These are phyloP conservation scores for Lentinula guzmanii DNA, from an alignment of 768 basidiomycete genomes.

Conservation along the genomic window DNA sequence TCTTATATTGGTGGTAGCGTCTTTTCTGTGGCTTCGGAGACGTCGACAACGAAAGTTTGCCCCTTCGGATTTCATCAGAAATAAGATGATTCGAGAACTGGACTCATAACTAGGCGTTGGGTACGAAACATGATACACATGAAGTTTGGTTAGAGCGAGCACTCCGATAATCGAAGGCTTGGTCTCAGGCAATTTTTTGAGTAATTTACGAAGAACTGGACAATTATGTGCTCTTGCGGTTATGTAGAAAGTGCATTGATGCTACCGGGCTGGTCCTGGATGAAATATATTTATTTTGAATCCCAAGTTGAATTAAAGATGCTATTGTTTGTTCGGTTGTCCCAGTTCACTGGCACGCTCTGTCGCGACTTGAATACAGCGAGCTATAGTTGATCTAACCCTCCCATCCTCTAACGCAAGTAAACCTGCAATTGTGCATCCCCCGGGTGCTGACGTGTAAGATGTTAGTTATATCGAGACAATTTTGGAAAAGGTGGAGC, in stretches of 20 bases:
- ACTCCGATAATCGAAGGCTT: no score
- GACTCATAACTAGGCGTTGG: background rate
- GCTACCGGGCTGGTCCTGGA: no score
- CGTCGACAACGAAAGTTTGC: background rate
- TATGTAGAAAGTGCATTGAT: no score
- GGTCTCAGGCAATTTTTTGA: no score
- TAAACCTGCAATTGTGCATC: conserved; percentile 97
- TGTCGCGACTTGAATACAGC: conserved; percentile 91
- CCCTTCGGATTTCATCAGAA: background rate
- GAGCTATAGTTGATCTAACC: conserved; percentile 90
- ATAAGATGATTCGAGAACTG: background rate
- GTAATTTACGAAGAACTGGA: no score
- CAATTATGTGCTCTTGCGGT: no score
- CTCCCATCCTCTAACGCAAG: conserved; percentile 91
- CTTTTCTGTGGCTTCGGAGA: background rate
- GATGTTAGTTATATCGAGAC: background rate
- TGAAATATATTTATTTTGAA: no score
- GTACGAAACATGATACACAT: background rate
- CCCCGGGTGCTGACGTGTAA: conserved; percentile 73
- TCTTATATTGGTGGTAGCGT: background rate
- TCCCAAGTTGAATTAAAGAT: background rate
- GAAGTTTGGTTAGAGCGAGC: no score
- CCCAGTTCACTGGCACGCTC: conserved; percentile 84
- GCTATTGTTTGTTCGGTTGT: conserved; percentile 52
- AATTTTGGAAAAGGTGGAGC: conserved; percentile 16